phyloP scores from a whole-genome alignment of 1,139 yeast genomes.

The Geotrichum aggregatum region DNA sequence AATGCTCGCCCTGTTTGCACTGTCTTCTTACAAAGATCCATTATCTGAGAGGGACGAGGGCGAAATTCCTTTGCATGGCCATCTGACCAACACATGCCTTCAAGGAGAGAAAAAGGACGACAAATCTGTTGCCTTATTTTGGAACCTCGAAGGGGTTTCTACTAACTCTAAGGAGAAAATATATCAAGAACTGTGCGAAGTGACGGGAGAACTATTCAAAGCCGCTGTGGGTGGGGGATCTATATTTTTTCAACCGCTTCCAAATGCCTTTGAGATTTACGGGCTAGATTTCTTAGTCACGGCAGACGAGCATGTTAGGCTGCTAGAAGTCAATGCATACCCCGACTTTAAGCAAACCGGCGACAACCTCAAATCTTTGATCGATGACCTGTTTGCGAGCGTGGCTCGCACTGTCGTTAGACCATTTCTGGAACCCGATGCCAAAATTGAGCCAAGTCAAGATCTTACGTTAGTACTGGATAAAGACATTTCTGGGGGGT shows the following conservation, averaged over 20 bases:
- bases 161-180: constrained; percentile 43
- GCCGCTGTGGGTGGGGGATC: constrained; percentile 81
- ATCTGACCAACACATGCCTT: constrained; percentile 87
- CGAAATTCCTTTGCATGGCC: constrained; percentile 53
- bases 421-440: constrained; percentile 29
- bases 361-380: constrained; percentile 57
- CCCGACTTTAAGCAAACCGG: constrained; percentile 98
- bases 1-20: constrained; percentile 78
- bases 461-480: constrained; percentile 43
- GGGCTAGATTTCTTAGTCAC: constrained; percentile 85
- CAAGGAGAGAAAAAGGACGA: constrained; percentile 52
- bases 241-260: constrained; percentile 82
- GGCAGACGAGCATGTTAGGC: constrained; percentile 48
- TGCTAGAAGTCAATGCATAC: constrained; percentile 85
- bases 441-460: constrained; percentile 22
- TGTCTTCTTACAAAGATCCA: constrained; percentile 47
- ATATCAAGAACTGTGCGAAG: constrained; percentile 52
- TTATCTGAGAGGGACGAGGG: constrained; percentile 29
- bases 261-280: constrained; percentile 77
- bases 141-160: constrained; percentile 50
- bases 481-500: constrained; percentile 32
- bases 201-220: constrained; percentile 66
- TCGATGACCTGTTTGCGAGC: constrained; percentile 33
- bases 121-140: constrained; percentile 62
- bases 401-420: constrained; percentile 30